These are phyloP conservation scores for Geosmithia flava DNA, from an alignment of 2,329 filamentous ascomycete species.

Conservation along the genomic window DNA sequence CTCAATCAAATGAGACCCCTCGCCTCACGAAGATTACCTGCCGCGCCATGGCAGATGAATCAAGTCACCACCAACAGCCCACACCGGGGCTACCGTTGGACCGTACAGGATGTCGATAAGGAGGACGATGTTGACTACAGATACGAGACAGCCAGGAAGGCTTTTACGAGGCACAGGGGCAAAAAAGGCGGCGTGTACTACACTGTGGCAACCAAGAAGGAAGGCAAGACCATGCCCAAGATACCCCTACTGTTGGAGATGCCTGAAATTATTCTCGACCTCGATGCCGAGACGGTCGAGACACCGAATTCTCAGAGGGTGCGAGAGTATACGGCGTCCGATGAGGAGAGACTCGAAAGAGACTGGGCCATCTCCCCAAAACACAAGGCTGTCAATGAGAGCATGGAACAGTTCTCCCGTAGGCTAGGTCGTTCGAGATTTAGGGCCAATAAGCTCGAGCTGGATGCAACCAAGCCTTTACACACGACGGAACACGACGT, in stretches of 20 bases:
- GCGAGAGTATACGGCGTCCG: conserved; percentile 22
- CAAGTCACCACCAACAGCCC: background rate
- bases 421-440: background rate
- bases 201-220: background rate
- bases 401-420: conserved; percentile 2
- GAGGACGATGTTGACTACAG: background rate
- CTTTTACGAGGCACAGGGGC: background rate
- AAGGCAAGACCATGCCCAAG: conserved; percentile 1
- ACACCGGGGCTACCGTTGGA: background rate
- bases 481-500: conserved; percentile 29
- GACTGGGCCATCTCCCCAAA: conserved; percentile 12
- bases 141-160: background rate
- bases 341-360: conserved; percentile 14
- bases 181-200: conserved; percentile 2
- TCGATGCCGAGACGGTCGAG: conserved; percentile 33
- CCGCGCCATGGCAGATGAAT: background rate
- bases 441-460: background rate
- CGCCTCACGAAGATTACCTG: background rate
- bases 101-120: background rate
- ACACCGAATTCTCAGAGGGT: conserved; percentile 14
- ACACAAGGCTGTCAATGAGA: conserved; percentile 5
- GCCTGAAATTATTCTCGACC: conserved; percentile 32
- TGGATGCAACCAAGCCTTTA: conserved; percentile 15
- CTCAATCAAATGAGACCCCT: background rate
- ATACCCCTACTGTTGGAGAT: conserved; percentile 17